Evolutionary conservation across 768 basidiomycete species (phyloP).

Genomic region (Mrakia blollopis): DNA sequence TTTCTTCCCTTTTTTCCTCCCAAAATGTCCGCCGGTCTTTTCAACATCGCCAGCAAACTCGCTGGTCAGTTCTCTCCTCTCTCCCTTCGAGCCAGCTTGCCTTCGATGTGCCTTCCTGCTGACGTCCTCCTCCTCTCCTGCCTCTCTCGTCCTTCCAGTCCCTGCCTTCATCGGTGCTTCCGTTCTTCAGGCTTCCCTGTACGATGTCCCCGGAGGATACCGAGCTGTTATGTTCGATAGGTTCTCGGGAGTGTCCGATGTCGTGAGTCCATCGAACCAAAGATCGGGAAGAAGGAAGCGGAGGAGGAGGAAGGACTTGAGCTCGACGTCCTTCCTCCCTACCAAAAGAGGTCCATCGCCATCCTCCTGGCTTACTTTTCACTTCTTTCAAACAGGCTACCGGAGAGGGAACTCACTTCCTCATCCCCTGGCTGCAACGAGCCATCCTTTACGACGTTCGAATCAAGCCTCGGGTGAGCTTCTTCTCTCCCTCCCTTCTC

Average conservation of each 20-base stretch:
- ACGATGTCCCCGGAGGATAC: constrained; percentile 72
- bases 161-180: constrained; percentile 28
- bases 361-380: neutral
- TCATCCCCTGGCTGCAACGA: constrained; percentile 90
- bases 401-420: constrained; percentile 90
- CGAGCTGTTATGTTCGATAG: constrained; percentile 97
- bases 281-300: neutral
- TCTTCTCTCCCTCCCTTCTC: neutral
- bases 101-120: neutral
- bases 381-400: constrained; percentile 56
- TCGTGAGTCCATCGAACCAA: constrained; percentile 50
- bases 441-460: constrained; percentile 97
- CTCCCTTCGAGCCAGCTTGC: neutral
- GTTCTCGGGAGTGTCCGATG: constrained; percentile 81
- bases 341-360: neutral
- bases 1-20: too few relatives aligned
- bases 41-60: constrained; percentile 25
- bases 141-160: constrained; percentile 4
- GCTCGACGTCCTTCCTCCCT: constrained; percentile 24
- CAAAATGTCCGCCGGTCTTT: constrained; percentile 25
- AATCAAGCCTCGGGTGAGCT: constrained; percentile 83
- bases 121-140: neutral
- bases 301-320: neutral
- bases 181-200: constrained; percentile 41
- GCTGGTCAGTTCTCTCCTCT: constrained; percentile 3